Evolutionary conservation across 352 stramenopile genomes (phyloP), one percentile per base, ranked within the genome.

Genomic region (Phytophthora tubulina): DNA sequence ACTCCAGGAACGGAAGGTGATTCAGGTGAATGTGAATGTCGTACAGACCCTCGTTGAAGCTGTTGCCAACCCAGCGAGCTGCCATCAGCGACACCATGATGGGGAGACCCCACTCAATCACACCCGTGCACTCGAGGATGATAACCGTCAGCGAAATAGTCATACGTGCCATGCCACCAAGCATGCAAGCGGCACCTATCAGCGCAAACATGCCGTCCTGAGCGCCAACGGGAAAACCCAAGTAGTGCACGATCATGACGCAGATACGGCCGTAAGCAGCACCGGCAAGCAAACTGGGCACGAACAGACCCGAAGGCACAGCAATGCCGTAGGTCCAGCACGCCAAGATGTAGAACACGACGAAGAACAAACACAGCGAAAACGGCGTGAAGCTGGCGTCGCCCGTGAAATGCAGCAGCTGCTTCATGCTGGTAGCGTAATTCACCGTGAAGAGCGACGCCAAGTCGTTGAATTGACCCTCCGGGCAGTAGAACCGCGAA

Each of bases 81-180:
- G 94, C 88, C 93, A 99, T 98, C 2, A 99, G 84, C 30, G 96
- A 93, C 44, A 99, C 83, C 98, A 99, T 99, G 44, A 99, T 95
- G 9, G 97, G 97, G 15, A 99, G 84, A 58, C 98, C 94, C 85
- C 98, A 99, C 76, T 99, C 94, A 65, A 99, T 98, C 72, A 99
- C 97, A 33, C 97, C 97, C n/a, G 98, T 99, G 52, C 96, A 98
- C 75, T 99, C 97, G 15, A 99, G 83, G 49, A 99, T 93, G 63
- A 99, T 99, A 39, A 99, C 98, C 0, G 97, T 99, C 3, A 99
- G 82, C 9, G 93, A 99, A 52, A 99, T 99, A 5, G 97, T 99
- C 97, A 99, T 99, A 13, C 98, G 88, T 14, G 97, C 92, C 90
- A 99, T 99, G 13, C 98, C 87, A 33, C 97, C 97, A 21, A 99